Conservation (phyloP, 1,284 basidiomycete species). For the Golubevia sp. region DNA sequence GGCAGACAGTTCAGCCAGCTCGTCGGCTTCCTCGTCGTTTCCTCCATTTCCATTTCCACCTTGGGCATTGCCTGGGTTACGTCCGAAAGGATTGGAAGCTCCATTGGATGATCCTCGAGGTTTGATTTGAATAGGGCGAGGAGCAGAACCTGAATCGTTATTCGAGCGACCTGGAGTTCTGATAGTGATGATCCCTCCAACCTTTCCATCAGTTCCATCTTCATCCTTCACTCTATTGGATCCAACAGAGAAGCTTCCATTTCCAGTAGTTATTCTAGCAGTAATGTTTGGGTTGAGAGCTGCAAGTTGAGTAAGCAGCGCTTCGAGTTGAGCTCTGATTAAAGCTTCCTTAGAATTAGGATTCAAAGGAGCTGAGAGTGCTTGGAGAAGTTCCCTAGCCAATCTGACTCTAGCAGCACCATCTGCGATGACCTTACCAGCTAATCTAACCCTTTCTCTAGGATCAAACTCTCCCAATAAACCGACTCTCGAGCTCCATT, state of each 20-base stretch:
- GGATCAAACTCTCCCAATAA: constrained; percentile 48
- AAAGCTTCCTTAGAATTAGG: constrained; percentile 41
- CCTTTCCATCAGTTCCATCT: constrained; percentile 23
- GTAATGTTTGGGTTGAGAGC: constrained; percentile 41
- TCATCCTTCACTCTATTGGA: constrained; percentile 8
- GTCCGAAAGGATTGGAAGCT: constrained; percentile 2
- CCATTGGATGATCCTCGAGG: neutral
- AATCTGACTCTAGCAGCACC: constrained; percentile 41
- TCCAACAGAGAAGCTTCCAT: constrained; percentile 17
- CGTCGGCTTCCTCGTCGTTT: constrained; percentile 47
- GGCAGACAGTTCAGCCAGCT: constrained; percentile 43
- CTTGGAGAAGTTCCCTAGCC: constrained; percentile 43
- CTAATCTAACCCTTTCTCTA: constrained; percentile 34
- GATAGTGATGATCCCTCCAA: constrained; percentile 38
- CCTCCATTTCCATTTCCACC: constrained; percentile 20
- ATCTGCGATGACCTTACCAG: constrained; percentile 34
- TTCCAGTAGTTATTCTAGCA: constrained; percentile 39
- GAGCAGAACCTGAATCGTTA: constrained; percentile 8
- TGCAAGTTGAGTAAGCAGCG: constrained; percentile 46
- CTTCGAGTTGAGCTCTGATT: constrained; percentile 49
- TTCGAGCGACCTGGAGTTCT: constrained; percentile 17
- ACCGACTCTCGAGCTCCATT: constrained; percentile 48
- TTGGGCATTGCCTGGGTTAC: constrained; percentile 3
- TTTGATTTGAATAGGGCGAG: neutral
- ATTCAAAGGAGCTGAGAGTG: constrained; percentile 46